Evolutionary conservation across 768 basidiomycete genomes (phyloP), one percentile per base, ranked within the genome.

Genomic region (Leccinum disarticulatum): DNA sequence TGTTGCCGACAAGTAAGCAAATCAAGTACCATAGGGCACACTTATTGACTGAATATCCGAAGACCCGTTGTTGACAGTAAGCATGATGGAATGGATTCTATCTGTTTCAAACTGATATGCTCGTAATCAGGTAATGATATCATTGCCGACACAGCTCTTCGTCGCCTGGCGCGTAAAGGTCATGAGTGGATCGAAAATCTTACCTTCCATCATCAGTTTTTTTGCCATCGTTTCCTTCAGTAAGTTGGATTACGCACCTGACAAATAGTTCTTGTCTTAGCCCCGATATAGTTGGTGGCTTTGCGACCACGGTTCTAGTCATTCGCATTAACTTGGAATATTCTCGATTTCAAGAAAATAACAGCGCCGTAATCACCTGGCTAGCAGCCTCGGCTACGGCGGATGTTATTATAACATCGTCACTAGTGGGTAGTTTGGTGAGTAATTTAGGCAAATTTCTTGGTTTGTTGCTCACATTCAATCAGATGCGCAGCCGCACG

Each of bases 11-110:
- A 1, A 43, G 66, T 67, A 41, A 64, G 66, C 11, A 6, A 25
- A 36, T 22, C 25, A 28, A 19, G 2, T 55, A 27, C 4, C 25
- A 33, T 22, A n/a, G 8, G 14, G 14, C 22, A 15, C 46, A 3
- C 31, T 30, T 3, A 30, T 43, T 60, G 47, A 61, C 52, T 3
- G 17, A 1, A 38, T 8, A 31, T 61, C 1, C 19, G 6, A 59
- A 81, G 82, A 80, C 63, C 81, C 82, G 3, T 69, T 76, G 2
- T 65, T 78, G 64, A 83, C 81, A 13, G 80, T 81, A 22, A 61
- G 73, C 62, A 7, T 35, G 4, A n/a, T 41, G 17, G 35, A 13
- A 41, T 10, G 3, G 6, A 2, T 6, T 14, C 0, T 15, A 13
- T 41, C 6, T 1, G 8, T 28, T 56, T n/a, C 1, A 3, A 17